Base-by-base conservation (phyloP, 2,329 filamentous ascomycete species). In the Phaeoacremonium minimum region DNA sequence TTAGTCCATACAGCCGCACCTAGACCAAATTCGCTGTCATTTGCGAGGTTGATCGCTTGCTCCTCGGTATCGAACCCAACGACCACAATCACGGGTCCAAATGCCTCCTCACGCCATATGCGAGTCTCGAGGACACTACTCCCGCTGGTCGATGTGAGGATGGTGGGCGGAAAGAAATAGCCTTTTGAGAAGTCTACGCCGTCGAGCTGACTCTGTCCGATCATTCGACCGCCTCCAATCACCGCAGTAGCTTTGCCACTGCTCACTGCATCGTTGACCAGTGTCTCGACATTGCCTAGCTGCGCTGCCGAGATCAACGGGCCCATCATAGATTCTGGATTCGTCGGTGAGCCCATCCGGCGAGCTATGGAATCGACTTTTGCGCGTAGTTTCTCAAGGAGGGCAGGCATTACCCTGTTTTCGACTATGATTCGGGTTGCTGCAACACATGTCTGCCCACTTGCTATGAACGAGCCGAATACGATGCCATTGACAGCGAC, bases 161-260 rank as follows among this genome's bases (percentile, higher is more conserved):
- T 75, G 0, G 89, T 95, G 0, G 87, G 87, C 34, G 85, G 73
- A 61, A 81, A 94, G 66, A 87, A 95, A 58, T 89, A 88, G 3
- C 76, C 69, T 59, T 68, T 69, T 1, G 61, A 58, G 18, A 80
- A 69, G 33, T 77, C 67, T 2, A 59, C 67, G 1, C 58, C 65
- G 42, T 80, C 74, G 0, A 80, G 56, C 0, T 48, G 15, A 14
- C 76, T 78, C 2, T 20, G 46, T 2, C 71, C 67, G 4, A 42
- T 55, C 55, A 80, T 65, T 16, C 71, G 61, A 19, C 60, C 47
- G 0, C 75, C 77, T 5, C 79, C 71, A 9, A 48, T 56, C 1
- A 68, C 36, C 3, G 56, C 56, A 4, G 45, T 49, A 2, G 56
- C 65, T 2, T 54, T 46, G 1, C 63, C 63, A 37, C 68, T 67